These are phyloP conservation scores for Waitea zeae DNA, from an alignment of 1,284 basidiomycete genomes.

Conservation along the genomic window DNA sequence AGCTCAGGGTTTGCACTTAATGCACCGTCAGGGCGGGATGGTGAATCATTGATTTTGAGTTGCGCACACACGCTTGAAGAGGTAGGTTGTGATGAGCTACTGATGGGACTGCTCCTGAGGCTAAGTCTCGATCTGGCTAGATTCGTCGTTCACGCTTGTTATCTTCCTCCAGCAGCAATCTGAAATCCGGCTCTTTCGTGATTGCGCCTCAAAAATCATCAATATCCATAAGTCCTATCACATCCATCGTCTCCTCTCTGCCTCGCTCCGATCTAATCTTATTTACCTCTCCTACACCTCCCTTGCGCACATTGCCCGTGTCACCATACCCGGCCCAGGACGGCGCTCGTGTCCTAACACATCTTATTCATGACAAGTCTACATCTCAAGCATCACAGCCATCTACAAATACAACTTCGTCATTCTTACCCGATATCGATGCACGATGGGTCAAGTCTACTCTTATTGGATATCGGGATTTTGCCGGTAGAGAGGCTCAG, in stretches of 20 bases:
- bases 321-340: constrained; percentile 48
- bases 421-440: too few relatives aligned
- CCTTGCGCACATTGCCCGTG: constrained; percentile 34
- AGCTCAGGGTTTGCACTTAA: constrained; percentile 48
- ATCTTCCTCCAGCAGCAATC: constrained; percentile 7
- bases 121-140: not conserved
- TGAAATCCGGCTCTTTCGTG: constrained; percentile 24
- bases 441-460: too few relatives aligned
- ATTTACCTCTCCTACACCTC: constrained; percentile 16
- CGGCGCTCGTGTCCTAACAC: constrained; percentile 31
- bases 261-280: constrained; percentile 44
- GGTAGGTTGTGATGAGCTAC: constrained; percentile 18
- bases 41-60: constrained; percentile 29
- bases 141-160: constrained; percentile 3
- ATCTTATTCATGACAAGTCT: too few relatives aligned
- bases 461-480: constrained; percentile 35
- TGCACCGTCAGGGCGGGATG: constrained; percentile 11
- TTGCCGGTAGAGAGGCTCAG: constrained; percentile 37
- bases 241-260: constrained; percentile 34
- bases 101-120: not conserved
- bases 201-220: constrained; percentile 13
- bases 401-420: too few relatives aligned
- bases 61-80: constrained; percentile 57
- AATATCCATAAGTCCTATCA: constrained; percentile 24
- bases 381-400: too few relatives aligned